Percentiles rank a stretch among this genome's conserved stretches.
phyloP scores from a whole-genome alignment of 495 filamentous ascomycete species.

The Podospora fimiseda region DNA sequence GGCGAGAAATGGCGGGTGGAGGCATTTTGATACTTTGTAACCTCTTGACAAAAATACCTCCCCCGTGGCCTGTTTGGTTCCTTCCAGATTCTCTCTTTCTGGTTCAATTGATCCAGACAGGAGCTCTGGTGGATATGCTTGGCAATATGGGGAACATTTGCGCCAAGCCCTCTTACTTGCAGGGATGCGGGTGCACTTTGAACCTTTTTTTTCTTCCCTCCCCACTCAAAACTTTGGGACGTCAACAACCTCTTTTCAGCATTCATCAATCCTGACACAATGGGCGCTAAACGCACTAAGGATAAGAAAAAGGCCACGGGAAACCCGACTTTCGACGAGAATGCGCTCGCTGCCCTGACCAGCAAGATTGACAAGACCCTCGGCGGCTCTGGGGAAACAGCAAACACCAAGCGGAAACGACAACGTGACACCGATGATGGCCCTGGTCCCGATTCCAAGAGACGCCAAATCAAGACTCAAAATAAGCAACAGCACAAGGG shows the following conservation, averaged over 20 bases:
- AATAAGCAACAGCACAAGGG: not conserved
- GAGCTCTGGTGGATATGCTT: too few species aligned
- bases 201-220: not conserved
- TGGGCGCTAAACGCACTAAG: conserved; percentile 21
- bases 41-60: too few species aligned
- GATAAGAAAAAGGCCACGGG: conserved; percentile 18
- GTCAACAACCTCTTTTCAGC: not conserved
- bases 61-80: too few species aligned
- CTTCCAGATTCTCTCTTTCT: too few species aligned
- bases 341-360: conserved; percentile 56
- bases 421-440: conserved; percentile 23
- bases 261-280: too few species aligned
- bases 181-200: not conserved
- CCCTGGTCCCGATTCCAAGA: conserved; percentile 45
- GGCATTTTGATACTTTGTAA: conserved; percentile 7
- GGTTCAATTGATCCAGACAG: too few species aligned
- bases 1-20: conserved; percentile 34
- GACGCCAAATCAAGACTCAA: conserved; percentile 33
- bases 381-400: conserved; percentile 20
- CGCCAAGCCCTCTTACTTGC: not conserved
- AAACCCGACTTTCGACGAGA: conserved; percentile 51
- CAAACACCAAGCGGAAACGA: conserved; percentile 42
- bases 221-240: not conserved
- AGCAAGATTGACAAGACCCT: conserved; percentile 56
- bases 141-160: not conserved